Evolutionary conservation across 768 basidiomycete genomes (phyloP).

Genomic region (Mycena floridula): DNA sequence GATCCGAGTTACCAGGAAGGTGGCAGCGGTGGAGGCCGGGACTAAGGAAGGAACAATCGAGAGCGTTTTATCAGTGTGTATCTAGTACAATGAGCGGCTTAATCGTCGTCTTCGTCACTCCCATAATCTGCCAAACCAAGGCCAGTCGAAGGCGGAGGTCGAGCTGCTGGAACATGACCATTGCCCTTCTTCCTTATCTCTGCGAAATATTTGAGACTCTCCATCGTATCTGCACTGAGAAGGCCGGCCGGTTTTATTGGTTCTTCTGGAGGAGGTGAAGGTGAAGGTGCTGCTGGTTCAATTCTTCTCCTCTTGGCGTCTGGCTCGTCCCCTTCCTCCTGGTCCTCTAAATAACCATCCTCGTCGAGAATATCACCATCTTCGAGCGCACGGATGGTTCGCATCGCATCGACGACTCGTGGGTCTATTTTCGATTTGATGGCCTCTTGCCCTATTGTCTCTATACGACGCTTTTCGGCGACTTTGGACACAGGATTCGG

Average conservation of each 20-base stretch:
- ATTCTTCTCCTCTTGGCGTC: constrained; percentile 28
- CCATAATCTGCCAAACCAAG: constrained; percentile 73
- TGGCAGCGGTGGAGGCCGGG: constrained; percentile 25
- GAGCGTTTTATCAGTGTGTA: no score
- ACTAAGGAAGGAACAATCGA: no score
- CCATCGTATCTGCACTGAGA: constrained; percentile 78
- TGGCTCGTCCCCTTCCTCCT: constrained; percentile 23
- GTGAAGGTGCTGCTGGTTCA: constrained; percentile 20
- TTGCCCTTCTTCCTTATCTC: constrained; percentile 75
- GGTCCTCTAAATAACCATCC: constrained; percentile 23
- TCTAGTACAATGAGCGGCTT: constrained; percentile 18
- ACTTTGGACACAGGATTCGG: constrained; percentile 91
- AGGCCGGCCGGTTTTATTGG: constrained; percentile 47
- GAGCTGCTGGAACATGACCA: constrained; percentile 18
- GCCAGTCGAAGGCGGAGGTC: constrained; percentile 31
- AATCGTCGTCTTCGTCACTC: constrained; percentile 65
- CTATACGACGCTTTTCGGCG: constrained; percentile 76
- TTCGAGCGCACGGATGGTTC: constrained; percentile 81
- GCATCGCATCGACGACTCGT: constrained; percentile 83
- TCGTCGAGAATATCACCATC: constrained; percentile 57
- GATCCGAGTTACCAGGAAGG: no score
- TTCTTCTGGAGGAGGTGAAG: constrained; percentile 22
- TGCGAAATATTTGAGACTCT: constrained; percentile 87
- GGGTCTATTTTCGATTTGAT: constrained; percentile 84
- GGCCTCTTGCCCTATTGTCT: constrained; percentile 80